Percentiles rank a stretch among this genome's conserved stretches.
These are phyloP conservation scores for Trametes polyzona DNA, from an alignment of 1,284 basidiomycete species.

Conservation along the genomic window DNA sequence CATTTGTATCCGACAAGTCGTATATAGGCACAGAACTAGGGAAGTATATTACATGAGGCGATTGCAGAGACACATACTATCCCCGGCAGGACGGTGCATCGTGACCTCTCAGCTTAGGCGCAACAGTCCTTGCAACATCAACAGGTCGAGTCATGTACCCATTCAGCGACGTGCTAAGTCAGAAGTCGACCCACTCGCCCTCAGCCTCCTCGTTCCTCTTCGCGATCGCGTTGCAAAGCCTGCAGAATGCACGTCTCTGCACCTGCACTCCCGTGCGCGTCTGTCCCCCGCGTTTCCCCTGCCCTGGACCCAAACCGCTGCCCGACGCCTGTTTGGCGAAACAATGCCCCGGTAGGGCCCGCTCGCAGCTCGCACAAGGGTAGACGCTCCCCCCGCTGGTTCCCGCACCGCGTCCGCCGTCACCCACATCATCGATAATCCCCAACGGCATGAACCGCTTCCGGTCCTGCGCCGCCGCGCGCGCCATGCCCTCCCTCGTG, in stretches of 20 bases:
- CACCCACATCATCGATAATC: conserved; percentile 7
- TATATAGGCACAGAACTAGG: no score
- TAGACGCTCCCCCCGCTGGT: not conserved
- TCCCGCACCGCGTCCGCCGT: not conserved
- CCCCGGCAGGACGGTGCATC: no score
- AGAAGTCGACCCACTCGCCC: not conserved
- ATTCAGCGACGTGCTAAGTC: no score
- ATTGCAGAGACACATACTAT: no score
- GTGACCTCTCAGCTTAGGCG: no score
- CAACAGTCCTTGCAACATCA: no score
- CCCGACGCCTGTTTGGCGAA: no score
- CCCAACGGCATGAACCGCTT: conserved; percentile 27
- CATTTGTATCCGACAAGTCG: no score
- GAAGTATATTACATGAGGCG: no score
- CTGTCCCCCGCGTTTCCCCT: no score
- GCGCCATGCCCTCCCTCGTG: conserved; percentile 20
- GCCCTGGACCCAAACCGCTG: no score
- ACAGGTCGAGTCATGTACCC: no score
- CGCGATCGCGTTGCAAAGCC: not conserved
- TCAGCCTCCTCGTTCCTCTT: not conserved
- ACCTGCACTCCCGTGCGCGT: not conserved
- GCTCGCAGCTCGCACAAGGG: not conserved
- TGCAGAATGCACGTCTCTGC: not conserved
- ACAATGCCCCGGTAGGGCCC: not conserved
- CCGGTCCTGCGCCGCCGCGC: conserved; percentile 20